Base-by-base conservation (phyloP, 225 moss, liverwort and hornwort species). In the Pseudisothecium myosuroides region DNA sequence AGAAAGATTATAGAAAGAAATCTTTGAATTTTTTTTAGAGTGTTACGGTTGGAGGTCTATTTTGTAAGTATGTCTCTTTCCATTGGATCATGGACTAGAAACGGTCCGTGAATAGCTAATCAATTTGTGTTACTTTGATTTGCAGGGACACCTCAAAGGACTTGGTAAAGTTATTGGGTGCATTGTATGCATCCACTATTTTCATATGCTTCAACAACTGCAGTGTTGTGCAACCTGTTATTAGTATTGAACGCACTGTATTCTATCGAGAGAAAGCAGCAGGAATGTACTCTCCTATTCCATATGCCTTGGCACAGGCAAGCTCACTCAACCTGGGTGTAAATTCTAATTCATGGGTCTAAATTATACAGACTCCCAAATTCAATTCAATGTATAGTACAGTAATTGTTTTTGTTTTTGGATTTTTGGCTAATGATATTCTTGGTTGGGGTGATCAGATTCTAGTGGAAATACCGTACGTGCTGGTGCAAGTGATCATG, bases 221-320 rank as follows among this genome's bases (percentile, higher is more conserved):
- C 36, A 91, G 93, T 41, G 83, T 86, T 22, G 95, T 95, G 85
- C 95, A 95, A 85, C 95, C 95, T 50, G 93, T 95, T 39, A 90
- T 95, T 83, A 92, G 93, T 50, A 82, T 95, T 66, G 95, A 95
- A 86, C 92, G 93, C 74, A 92, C 93, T 11, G 95, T 95, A 31
- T 95, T 93, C 71, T 95, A 95, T 87, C 92, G 95, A 41, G 95
- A 93, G 89, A 92, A 89, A 83, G 95, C 94, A 12, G 94, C 94
- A 12, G 92, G 94, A n/a, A 92, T 94, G 95, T 95, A 92, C 86
- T 91, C 95, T 12, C 90, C 95, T 56, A 90, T 95, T 71, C 93
- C 95, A 21, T 95, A 95, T 67, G 95, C 95, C 77, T 65, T 93
- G 21, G 93, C 90, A 50, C 95, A 95, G 92, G 95, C 85, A 93